Evolutionary conservation across 1,284 basidiomycete species (phyloP), one percentile per base, ranked within the genome.

Genomic region (Polyporus tsugae): DNA sequence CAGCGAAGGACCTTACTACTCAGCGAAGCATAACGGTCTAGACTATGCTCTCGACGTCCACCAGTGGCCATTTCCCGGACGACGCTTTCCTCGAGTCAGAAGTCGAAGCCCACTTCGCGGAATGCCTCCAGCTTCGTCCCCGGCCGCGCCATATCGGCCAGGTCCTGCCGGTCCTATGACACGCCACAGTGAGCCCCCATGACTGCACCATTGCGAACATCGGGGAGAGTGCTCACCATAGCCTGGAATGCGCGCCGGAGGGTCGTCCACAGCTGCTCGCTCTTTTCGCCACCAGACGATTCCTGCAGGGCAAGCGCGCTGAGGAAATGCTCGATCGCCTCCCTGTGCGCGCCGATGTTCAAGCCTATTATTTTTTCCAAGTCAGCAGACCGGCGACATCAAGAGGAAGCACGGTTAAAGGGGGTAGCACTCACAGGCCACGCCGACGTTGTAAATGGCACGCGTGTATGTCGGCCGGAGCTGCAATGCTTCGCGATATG

Each of bases 371-470:
- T 22, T 64, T 22, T 4, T 19, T 29, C 29, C 6, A 22, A 60
- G 33, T 42, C 25, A 69, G 62, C 17, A 38, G 52, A 39, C 22
- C 2, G 19, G 11, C 9, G 13, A 36, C 7, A 19, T 44, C 59
- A 41, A 60, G 66, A 59, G n/a, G 55, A 4, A 60, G 10, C 29
- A 44, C n/a, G 39, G 13, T 52, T 60, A 41, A 39, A 33, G 25
- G 42, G 42, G 41, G 41, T 19, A n/a, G 25, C 17, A 85, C 88
- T 75, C 76, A 95, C 97, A 99, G 25, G 96, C 96, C 33, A 99
- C 97, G 44, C 96, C 96, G 42, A 99, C 93, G 77, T 99, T 99
- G 80, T 98, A 99, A 44, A 99, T 96, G 6, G 97, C 98, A 13
- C 98, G 89, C 0, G 98, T 99, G 78, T 98, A 99, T 2, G 96